phyloP scores from a whole-genome alignment of 2,329 filamentous ascomycete genomes.

The Colletotrichum incanum region DNA sequence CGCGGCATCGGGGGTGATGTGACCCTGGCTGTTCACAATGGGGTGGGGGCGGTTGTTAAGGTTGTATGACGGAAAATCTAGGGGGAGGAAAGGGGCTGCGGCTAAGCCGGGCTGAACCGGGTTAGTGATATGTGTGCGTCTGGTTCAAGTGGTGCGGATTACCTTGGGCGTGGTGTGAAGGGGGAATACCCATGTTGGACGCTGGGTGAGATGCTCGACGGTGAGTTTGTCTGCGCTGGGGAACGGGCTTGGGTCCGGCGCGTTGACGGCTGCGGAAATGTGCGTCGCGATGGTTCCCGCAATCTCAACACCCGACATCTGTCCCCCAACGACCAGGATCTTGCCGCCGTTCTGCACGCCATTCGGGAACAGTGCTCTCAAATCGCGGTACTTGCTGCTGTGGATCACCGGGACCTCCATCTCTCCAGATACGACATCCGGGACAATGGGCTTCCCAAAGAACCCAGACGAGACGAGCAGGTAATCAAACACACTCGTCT shows the following conservation, averaged over 20 bases:
- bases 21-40: conserved; percentile 75
- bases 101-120: conserved; percentile 56
- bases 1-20: conserved; percentile 73
- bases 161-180: conserved; percentile 68
- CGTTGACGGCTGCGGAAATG: conserved; percentile 75
- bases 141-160: conserved; percentile 36
- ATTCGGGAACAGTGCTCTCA: conserved; percentile 63
- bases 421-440: conserved; percentile 57
- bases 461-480: conserved; percentile 83
- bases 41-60: conserved; percentile 72
- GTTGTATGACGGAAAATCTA: conserved; percentile 83
- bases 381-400: conserved; percentile 76
- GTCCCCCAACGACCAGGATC: conserved; percentile 83
- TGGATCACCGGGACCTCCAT: conserved; percentile 71
- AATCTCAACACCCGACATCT: conserved; percentile 87
- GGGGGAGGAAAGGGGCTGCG: conserved; percentile 76
- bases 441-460: conserved; percentile 75
- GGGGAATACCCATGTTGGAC: conserved; percentile 82
- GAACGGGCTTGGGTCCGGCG: conserved; percentile 61
- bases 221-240: conserved; percentile 65
- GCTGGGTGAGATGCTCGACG: conserved; percentile 78
- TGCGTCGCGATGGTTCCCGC: conserved; percentile 81
- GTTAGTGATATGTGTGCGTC: conserved; percentile 44
- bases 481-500: conserved; percentile 75
- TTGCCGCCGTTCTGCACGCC: conserved; percentile 62